Evolutionary conservation across 2,329 filamentous ascomycete species (phyloP), one percentile per base, ranked within the genome.

Genomic region (Rhinocladiella similis): DNA sequence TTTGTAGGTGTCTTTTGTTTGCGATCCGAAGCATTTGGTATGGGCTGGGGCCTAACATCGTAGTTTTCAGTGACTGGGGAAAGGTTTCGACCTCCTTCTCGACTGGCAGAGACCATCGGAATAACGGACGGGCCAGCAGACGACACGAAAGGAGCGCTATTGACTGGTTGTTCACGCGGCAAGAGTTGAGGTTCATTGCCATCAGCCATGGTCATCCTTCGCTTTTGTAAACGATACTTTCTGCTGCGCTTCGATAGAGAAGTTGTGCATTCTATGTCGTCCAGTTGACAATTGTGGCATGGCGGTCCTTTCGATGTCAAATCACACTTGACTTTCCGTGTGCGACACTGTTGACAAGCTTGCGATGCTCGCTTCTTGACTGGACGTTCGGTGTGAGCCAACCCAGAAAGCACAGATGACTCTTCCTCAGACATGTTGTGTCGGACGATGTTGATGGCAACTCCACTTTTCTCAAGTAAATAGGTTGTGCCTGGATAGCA

Each of bases 61-160:
- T 42, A n/a, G n/a, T 16, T n/a, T 91, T 91, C 66, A 88, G 88
- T 0, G 86, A 91, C n/a, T 6, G 3, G 38, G 2, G 38, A 16
- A 42, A n/a, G 16, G 16, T 10, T 16, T 10, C 3, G 19, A n/a
- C 12, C 38, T 42, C 3, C 19, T 16, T 42, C 38, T 16, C 16
- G 19, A 16, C 16, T 16, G 9, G 1, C 88, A 89, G 0, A 3
- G 13, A 2, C 7, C 9, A 16, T 16, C 14, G 16, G 22, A 33
- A n/a, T 13, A 7, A 20, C n/a, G 46, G 22, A 33, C 22, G 6
- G 12, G 3, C 22, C 16, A 16, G 46, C 18, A 3, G 2, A n/a
- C 6, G 13, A 16, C 5, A 14, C 12, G 20, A 22, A 29, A n/a
- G 19, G 33, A 38, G 16, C 13, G n/a, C n/a, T n/a, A n/a, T n/a